Base-by-base conservation (phyloP, 2,329 filamentous ascomycete species). In the Aspergillus cejpii region DNA sequence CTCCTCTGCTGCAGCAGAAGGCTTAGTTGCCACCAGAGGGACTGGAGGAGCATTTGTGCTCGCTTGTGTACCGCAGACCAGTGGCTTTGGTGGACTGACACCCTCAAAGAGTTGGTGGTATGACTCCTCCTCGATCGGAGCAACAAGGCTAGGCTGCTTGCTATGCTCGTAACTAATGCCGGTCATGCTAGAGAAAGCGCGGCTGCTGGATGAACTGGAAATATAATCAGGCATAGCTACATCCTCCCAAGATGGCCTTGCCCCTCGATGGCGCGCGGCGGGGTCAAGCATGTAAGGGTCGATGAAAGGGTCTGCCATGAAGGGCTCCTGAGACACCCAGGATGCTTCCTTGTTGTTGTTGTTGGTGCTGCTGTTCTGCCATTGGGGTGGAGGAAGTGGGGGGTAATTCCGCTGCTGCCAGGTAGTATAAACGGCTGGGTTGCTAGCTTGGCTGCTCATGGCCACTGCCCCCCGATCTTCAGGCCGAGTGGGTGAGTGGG, bases 401-500 rank as follows among this genome's bases (percentile, higher is more conserved):
- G 58, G 59, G 40, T 67, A 65, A 14, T 57, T 52, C 28, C 61
- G 57, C 37, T 61, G 58, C 10, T 54, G 48, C 61, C 62, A 66
- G 19, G 53, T 49, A 42, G 55, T 59, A 31, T 56, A 52, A 15
- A 50, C 31, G 14, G 57, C 45, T n/a, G 52, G 55, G 17, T 43
- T 49, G 43, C 47, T 50, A 14, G 52, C 47, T 39, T 59, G 55
- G 42, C 47, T 52, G 45, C 28, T 55, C 5, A 53, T 46, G 33
- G 55, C 50, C 39, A 48, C 48, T 37, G 44, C 41, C 19, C 43
- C 47, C 39, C 54, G 58, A 41, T 38, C 43, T 12, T 60, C 58
- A 43, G 61, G 53, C 43, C 67, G 67, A 17, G 74, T 73, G 15
- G 81, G 82, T 0, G 83, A 84, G 55, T 85, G 81, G 1, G 76